Conservation (phyloP, 306 rosid genomes). For the Oemleria cerasiformis region DNA sequence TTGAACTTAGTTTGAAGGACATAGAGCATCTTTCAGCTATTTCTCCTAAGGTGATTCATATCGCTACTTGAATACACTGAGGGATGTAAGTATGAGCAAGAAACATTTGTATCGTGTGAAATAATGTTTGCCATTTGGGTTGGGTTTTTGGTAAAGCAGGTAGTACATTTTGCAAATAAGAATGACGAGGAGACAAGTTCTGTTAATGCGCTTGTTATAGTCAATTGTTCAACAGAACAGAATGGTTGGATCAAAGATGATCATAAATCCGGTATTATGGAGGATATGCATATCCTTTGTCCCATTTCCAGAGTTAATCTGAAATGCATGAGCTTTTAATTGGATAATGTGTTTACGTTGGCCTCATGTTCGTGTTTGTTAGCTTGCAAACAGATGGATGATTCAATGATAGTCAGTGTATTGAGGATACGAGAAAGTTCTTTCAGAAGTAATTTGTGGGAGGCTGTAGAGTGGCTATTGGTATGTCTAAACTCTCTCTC, state of each 20-base stretch:
- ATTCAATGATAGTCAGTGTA: conserved; percentile 44
- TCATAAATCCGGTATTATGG: conserved; percentile 43
- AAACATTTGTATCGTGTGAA: not conserved
- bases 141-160: conserved; percentile 34
- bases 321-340: not conserved
- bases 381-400: conserved; percentile 47
- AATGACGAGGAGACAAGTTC: conserved; percentile 36
- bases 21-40: conserved; percentile 59
- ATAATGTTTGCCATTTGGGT: conserved; percentile 5
- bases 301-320: conserved; percentile 14
- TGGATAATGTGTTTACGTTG: conserved; percentile 15
- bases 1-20: conserved; percentile 48
- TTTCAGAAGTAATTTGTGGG: conserved; percentile 49
- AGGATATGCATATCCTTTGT: conserved; percentile 10
- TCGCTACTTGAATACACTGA: not conserved
- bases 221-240: conserved; percentile 28
- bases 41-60: conserved; percentile 62
- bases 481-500: conserved; percentile 32
- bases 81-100: not conserved
- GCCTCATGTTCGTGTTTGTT: conserved; percentile 26
- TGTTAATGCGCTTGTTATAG: conserved; percentile 45
- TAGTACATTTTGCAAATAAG: conserved; percentile 42
- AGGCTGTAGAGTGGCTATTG: conserved; percentile 53
- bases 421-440: conserved; percentile 67
- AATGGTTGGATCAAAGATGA: conserved; percentile 28